Conservation (phyloP, 495 filamentous ascomycete species). For the Annulohypoxylon maeteangense region DNA sequence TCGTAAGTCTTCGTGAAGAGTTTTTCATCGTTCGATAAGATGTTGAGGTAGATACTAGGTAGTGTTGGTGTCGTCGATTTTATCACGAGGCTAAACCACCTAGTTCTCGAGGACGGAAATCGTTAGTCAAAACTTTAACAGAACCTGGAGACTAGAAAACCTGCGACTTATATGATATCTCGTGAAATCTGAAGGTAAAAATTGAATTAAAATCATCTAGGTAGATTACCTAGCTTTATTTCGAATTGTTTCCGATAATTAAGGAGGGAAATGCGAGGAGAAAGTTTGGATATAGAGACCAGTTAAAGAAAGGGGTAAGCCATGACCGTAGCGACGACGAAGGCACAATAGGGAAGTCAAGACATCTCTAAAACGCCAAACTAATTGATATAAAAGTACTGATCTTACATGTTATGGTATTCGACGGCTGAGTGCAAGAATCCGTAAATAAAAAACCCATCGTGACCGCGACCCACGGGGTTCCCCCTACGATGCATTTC, state of each 20-base stretch:
- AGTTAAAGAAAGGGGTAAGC: conserved; percentile 8
- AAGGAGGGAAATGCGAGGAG: neutral
- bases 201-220: neutral
- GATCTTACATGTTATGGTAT: neutral
- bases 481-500: neutral
- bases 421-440: neutral
- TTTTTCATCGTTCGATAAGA: neutral
- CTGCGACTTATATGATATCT: neutral
- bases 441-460: neutral
- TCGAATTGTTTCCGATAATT: neutral
- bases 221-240: neutral
- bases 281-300: neutral
- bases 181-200: neutral
- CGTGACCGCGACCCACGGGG: neutral
- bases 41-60: too few species aligned
- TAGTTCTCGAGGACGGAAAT: neutral
- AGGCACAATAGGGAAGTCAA: neutral
- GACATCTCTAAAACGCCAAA: neutral
- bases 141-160: neutral
- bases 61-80: neutral
- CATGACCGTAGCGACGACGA: neutral
- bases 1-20: neutral
- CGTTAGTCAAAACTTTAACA: neutral
- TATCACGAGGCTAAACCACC: neutral
- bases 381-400: neutral